Evolutionary conservation across 129 eudicot genomes (phyloP).

Genomic region (Helichrysum umbraculigerum): DNA sequence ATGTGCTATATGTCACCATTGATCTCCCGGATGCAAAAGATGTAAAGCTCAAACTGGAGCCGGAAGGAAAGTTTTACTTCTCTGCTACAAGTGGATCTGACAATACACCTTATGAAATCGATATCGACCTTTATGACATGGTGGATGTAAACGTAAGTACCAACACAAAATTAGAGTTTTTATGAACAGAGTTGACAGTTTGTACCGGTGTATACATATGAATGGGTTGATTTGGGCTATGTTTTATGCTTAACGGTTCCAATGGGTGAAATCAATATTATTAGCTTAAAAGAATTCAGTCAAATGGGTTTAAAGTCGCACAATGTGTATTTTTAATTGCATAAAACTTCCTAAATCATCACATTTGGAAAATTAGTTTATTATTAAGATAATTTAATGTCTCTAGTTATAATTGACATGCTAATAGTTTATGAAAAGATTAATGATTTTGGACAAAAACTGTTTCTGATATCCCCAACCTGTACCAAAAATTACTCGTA

Average conservation of each 20-base stretch:
- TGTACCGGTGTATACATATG: neutral
- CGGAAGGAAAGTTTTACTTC: slow-evolving; percentile 75
- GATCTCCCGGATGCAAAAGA: slow-evolving; percentile 77
- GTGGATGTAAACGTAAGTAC: slow-evolving; percentile 68
- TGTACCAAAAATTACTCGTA: neutral
- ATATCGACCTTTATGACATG: slow-evolving; percentile 59
- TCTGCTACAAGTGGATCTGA: slow-evolving; percentile 55
- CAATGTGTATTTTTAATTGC: neutral
- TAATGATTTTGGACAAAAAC: no score
- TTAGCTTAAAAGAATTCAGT: neutral
- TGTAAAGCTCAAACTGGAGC: slow-evolving; percentile 65
- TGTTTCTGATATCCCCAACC: neutral
- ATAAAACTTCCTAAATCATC: neutral
- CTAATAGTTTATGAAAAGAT: no score
- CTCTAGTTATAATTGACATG: neutral
- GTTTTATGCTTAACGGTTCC: neutral
- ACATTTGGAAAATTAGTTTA: neutral
- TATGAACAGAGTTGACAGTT: neutral
- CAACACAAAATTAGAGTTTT: neutral
- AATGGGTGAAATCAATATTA: neutral
- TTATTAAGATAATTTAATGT: neutral
- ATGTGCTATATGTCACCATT: slow-evolving; percentile 59
- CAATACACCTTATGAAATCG: slow-evolving; percentile 58
- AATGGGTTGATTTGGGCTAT: neutral
- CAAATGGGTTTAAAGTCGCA: neutral